phyloP scores from a whole-genome alignment of 805 yeast species.

The Myxozyma kluyveri region DNA sequence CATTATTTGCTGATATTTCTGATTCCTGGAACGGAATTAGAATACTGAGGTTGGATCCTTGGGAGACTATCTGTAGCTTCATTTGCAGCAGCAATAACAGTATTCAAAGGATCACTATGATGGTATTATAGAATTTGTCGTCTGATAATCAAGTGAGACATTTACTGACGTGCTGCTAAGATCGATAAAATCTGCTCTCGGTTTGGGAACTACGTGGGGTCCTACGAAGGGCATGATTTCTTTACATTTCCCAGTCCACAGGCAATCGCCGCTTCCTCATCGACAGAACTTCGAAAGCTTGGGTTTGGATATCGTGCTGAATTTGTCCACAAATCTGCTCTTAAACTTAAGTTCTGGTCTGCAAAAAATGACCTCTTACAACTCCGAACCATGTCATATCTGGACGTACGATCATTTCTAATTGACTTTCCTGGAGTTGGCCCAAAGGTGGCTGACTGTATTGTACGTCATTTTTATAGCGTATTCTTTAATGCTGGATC shows the following conservation, averaged over 20 bases:
- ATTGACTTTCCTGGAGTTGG: slow-evolving; percentile 83
- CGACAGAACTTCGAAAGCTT: slow-evolving; percentile 40
- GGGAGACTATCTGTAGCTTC: slow-evolving; percentile 89
- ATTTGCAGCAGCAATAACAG: slow-evolving; percentile 96
- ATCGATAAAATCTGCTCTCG: slow-evolving; percentile 60
- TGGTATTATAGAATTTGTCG: slow-evolving; percentile 54
- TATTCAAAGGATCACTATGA: slow-evolving; percentile 84
- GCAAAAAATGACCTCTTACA: slow-evolving; percentile 40
- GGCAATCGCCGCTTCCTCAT: slow-evolving; percentile 40
- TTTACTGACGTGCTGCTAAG: neutral
- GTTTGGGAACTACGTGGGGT: slow-evolving; percentile 62
- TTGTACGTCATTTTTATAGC: slow-evolving; percentile 37
- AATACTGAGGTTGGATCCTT: slow-evolving; percentile 88
- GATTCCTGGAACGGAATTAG: slow-evolving; percentile 63
- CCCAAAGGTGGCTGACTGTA: slow-evolving; percentile 97
- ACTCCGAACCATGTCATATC: slow-evolving; percentile 49
- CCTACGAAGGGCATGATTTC: slow-evolving; percentile 54
- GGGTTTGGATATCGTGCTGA: slow-evolving; percentile 91
- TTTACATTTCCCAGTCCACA: slow-evolving; percentile 72
- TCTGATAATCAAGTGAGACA: no score
- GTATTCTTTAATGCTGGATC: neutral
- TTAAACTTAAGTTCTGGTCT: slow-evolving; percentile 44
- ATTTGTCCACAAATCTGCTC: slow-evolving; percentile 76
- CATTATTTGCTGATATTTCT: slow-evolving; percentile 43
- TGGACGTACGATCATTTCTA: slow-evolving; percentile 56